A percentile compares a stretch with the other conserved stretches of the same genome.
These are phyloP conservation scores for Geotrichum klebahnii DNA, from an alignment of 1,139 yeast species.

Conservation along the genomic window DNA sequence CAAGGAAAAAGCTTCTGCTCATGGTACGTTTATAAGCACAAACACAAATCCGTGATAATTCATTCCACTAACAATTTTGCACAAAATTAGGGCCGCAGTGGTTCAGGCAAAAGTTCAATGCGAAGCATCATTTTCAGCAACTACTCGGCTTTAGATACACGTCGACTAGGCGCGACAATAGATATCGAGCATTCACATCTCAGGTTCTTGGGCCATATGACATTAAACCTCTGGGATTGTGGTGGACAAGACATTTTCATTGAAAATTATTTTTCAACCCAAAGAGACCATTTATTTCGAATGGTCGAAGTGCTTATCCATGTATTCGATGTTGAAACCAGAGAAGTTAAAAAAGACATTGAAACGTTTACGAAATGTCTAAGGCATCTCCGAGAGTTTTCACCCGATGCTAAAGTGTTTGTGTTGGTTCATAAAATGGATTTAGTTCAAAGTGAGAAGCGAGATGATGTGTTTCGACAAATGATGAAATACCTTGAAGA, in stretches of 20 bases:
- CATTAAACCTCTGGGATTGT: conserved; percentile 94
- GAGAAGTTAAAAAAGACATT: conserved; percentile 86
- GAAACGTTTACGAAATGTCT: conserved; percentile 85
- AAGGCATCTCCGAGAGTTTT: conserved; percentile 73
- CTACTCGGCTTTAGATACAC: conserved; percentile 93
- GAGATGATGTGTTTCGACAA: conserved; percentile 75
- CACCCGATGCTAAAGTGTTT: conserved; percentile 89
- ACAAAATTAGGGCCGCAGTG: conserved; percentile 91
- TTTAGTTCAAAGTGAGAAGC: conserved; percentile 78
- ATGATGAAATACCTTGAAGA: conserved; percentile 81
- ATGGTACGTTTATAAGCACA: conserved; percentile 41
- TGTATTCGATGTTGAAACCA: conserved; percentile 93
- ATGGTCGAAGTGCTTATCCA: conserved; percentile 97
- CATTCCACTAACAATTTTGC: conserved; percentile 24
- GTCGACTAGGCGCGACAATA: conserved; percentile 93
- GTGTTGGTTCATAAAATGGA: conserved; percentile 95
- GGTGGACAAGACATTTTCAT: conserved; percentile 93
- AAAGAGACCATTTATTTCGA: conserved; percentile 85
- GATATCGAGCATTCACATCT: conserved; percentile 96
- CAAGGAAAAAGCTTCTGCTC: conserved; percentile 49
- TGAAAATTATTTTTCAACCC: conserved; percentile 86
- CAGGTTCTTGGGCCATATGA: conserved; percentile 89
- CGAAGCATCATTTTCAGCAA: conserved; percentile 91
- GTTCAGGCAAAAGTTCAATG: conserved; percentile 97
- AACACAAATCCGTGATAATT: neutral